phyloP scores from a whole-genome alignment of 345 rosid species.

The Excoecaria agallocha region DNA sequence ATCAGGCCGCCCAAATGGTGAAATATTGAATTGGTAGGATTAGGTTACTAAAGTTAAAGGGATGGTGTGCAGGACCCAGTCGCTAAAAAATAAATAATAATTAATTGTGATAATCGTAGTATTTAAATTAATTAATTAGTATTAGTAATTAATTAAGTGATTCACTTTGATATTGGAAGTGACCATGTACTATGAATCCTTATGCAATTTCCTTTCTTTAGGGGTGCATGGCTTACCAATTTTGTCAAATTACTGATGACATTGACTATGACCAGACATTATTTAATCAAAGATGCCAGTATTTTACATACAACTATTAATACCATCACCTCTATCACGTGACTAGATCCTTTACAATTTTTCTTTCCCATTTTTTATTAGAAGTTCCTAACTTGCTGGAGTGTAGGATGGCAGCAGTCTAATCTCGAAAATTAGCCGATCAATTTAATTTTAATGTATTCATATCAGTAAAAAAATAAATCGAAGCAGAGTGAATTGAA shows the following conservation, averaged over 20 bases:
- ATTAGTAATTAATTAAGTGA: background rate
- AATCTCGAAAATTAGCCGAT: background rate
- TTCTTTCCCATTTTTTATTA: background rate
- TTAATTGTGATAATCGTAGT: background rate
- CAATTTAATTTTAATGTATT: no score
- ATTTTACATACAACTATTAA: background rate
- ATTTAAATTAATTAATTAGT: constrained; percentile 2
- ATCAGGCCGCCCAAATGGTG: background rate
- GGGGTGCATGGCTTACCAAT: background rate
- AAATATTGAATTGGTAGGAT: background rate
- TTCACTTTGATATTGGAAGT: constrained; percentile 1
- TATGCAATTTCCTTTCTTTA: background rate
- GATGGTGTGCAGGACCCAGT: constrained; percentile 4
- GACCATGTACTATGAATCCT: constrained; percentile 33
- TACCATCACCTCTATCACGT: background rate
- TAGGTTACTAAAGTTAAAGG: background rate
- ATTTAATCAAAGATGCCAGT: background rate
- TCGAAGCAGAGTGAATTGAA: no score
- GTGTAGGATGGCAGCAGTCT: background rate
- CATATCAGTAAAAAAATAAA: no score
- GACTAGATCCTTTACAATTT: background rate
- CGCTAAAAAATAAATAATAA: background rate
- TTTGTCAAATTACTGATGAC: constrained; percentile 7
- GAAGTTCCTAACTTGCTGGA: background rate
- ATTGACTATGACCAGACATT: background rate